A percentile compares a stretch with the other conserved stretches of the same genome.
These are phyloP conservation scores for Jamesozyma jinghongensis DNA, from an alignment of 805 yeast genomes.

Conservation along the genomic window DNA sequence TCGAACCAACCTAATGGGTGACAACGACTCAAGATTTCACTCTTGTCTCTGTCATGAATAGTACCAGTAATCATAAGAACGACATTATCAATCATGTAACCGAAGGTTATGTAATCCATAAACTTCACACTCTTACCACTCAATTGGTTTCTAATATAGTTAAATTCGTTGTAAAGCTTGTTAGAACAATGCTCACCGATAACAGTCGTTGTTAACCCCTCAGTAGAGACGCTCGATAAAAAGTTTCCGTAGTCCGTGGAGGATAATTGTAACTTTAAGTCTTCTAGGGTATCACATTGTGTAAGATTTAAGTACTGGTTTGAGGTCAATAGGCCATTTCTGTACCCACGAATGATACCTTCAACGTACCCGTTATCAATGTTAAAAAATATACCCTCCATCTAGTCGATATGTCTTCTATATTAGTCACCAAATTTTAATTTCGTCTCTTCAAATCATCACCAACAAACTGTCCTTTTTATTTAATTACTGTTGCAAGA, in stretches of 20 bases:
- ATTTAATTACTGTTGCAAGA: neutral
- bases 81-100: slow-evolving; percentile 98
- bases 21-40: slow-evolving; percentile 81
- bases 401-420: too few species aligned
- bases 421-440: too few species aligned
- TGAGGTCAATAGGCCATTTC: slow-evolving; percentile 66
- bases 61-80: slow-evolving; percentile 95
- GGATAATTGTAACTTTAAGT: slow-evolving; percentile 83
- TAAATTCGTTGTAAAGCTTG: slow-evolving; percentile 74
- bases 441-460: neutral
- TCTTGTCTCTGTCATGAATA: slow-evolving; percentile 84
- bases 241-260: slow-evolving; percentile 95
- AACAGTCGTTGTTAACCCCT: slow-evolving; percentile 72
- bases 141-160: slow-evolving; percentile 76
- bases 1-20: slow-evolving; percentile 99
- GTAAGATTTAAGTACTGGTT: slow-evolving; percentile 86
- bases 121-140: slow-evolving; percentile 71
- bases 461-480: neutral
- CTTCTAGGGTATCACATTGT: slow-evolving; percentile 93
- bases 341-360: slow-evolving; percentile 90
- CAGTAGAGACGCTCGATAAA: slow-evolving; percentile 66
- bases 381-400: slow-evolving; percentile 94
- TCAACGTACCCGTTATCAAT: slow-evolving; percentile 85
- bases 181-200: slow-evolving; percentile 71
- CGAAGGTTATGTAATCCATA: slow-evolving; percentile 87